Percentiles rank a stretch among this genome's conserved stretches.
Conservation (phyloP, 2,329 filamentous ascomycete genomes). For the Davidsoniella virescens region DNA sequence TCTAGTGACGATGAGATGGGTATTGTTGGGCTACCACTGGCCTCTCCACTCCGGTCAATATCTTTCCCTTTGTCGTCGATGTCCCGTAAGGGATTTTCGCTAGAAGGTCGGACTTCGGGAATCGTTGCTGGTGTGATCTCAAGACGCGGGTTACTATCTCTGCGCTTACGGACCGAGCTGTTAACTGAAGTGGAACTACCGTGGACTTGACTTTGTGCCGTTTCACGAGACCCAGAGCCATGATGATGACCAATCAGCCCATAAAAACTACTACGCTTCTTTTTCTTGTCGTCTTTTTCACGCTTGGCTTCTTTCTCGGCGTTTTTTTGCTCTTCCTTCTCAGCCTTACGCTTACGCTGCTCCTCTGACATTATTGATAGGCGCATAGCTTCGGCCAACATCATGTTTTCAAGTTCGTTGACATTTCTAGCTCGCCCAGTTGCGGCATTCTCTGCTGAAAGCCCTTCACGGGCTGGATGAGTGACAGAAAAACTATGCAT, state of each 20-base stretch:
- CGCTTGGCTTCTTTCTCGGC: slow-evolving; percentile 66
- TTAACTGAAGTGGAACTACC: slow-evolving; percentile 21
- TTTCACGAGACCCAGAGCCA: slow-evolving; percentile 4
- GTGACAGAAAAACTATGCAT: not conserved
- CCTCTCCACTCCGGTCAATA: slow-evolving; percentile 35
- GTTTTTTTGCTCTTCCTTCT: slow-evolving; percentile 64
- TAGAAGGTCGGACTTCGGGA: slow-evolving; percentile 18
- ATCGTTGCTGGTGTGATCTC: slow-evolving; percentile 27
- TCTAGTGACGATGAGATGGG: slow-evolving; percentile 10
- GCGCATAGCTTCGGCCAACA: slow-evolving; percentile 95
- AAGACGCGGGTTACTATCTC: slow-evolving; percentile 37
- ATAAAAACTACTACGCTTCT: slow-evolving; percentile 34
- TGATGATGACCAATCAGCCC: slow-evolving; percentile 24
- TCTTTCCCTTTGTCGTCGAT: slow-evolving; percentile 49
- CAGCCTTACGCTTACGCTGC: slow-evolving; percentile 71
- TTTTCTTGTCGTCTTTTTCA: slow-evolving; percentile 74
- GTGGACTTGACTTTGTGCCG: not conserved
- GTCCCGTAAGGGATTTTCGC: slow-evolving; percentile 20
- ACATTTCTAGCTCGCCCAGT: slow-evolving; percentile 21
- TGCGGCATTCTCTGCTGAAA: not conserved
- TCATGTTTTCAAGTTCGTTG: slow-evolving; percentile 89
- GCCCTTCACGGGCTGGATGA: not conserved
- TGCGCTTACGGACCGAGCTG: slow-evolving; percentile 25
- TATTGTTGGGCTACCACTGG: slow-evolving; percentile 6
- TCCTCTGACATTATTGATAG: slow-evolving; percentile 85